A percentile compares a stretch with the other conserved stretches of the same genome.
Conservation (phyloP, 495 filamentous ascomycete species). For the Apodospora peruviana region DNA sequence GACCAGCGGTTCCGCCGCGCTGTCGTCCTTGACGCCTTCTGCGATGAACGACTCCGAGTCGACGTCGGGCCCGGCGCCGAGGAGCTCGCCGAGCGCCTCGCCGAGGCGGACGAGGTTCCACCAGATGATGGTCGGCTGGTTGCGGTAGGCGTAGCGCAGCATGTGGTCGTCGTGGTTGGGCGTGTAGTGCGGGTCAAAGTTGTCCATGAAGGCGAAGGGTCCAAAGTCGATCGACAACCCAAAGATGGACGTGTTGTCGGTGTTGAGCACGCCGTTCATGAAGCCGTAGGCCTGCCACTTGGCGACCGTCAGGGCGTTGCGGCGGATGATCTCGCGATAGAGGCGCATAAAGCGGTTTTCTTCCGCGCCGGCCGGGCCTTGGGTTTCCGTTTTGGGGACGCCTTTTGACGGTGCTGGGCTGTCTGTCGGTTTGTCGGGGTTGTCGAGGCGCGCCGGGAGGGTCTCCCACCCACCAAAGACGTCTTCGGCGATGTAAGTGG, state of each 20-base stretch:
- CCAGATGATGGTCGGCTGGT: constrained; percentile 95
- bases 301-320: constrained; percentile 85
- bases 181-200: constrained; percentile 89
- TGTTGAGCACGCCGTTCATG: constrained; percentile 93
- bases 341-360: constrained; percentile 84
- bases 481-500: constrained; percentile 77
- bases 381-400: constrained; percentile 49
- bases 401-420: constrained; percentile 35
- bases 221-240: constrained; percentile 91
- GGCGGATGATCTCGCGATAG: constrained; percentile 79
- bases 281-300: constrained; percentile 97
- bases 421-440: constrained; percentile 32
- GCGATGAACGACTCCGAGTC: constrained; percentile 65
- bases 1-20: constrained; percentile 57
- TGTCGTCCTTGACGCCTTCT: constrained; percentile 63
- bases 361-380: constrained; percentile 58
- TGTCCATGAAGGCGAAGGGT: constrained; percentile 94
- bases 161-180: constrained; percentile 93
- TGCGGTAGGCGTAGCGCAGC: constrained; percentile 83
- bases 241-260: constrained; percentile 89
- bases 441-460: constrained; percentile 56
- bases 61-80: constrained; percentile 63
- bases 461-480: constrained; percentile 80
- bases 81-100: constrained; percentile 83
- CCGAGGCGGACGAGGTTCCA: constrained; percentile 95